Percentiles rank a stretch among this genome's conserved stretches.
phyloP scores from a whole-genome alignment of 2,329 filamentous ascomycete species.

The Gremmenia infestans region DNA sequence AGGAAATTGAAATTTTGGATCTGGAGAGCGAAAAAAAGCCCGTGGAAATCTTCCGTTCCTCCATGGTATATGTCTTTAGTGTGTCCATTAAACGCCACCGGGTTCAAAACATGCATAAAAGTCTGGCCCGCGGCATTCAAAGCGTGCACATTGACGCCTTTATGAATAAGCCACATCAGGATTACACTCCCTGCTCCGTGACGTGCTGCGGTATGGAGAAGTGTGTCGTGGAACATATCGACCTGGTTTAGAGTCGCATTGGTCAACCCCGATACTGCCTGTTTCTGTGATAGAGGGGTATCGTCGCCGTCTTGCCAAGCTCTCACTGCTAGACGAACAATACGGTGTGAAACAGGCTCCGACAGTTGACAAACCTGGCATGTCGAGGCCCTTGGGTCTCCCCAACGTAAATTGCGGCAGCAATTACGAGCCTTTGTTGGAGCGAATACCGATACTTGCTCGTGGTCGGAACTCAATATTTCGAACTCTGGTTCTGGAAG shows the following conservation, averaged over 20 bases:
- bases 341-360: not conserved
- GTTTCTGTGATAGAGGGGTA: not conserved
- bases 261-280: not conserved
- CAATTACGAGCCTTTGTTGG: not conserved
- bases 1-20: constrained; percentile 1
- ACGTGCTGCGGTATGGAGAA: constrained; percentile 3
- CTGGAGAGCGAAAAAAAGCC: not conserved
- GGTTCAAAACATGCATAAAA: constrained; percentile 8
- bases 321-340: not conserved
- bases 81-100: not conserved
- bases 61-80: not conserved
- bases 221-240: constrained; percentile 5
- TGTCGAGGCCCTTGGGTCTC: constrained; percentile 1
- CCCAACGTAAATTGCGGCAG: not conserved
- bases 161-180: constrained; percentile 1
- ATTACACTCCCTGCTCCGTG: constrained; percentile 1
- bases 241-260: not conserved
- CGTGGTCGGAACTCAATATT: too few relatives aligned
- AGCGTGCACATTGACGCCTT: constrained; percentile 2
- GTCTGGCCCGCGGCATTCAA: constrained; percentile 8
- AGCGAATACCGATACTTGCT: not conserved
- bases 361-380: not conserved
- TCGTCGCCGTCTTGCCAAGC: not conserved
- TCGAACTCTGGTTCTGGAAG: too few relatives aligned
- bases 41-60: not conserved